Percentiles rank a stretch among this genome's conserved stretches.
Evolutionary conservation across 495 filamentous ascomycete species (phyloP).

Genomic region (Thozetella sp.): DNA sequence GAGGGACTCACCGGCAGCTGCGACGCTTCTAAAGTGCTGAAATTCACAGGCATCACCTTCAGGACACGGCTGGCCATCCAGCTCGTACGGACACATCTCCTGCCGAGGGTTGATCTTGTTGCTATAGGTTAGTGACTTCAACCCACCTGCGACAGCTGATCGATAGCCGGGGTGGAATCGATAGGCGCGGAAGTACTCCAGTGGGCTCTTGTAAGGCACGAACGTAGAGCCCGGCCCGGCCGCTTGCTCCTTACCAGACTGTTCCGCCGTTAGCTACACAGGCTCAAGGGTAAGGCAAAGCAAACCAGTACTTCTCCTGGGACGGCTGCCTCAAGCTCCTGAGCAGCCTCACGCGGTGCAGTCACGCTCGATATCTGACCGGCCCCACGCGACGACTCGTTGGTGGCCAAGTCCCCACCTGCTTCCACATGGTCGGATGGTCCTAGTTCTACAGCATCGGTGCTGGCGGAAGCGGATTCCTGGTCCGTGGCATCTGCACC

Average conservation of each 20-base stretch:
- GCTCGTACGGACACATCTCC: conserved; percentile 73
- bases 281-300: conserved; percentile 1
- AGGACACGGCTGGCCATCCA: conserved; percentile 76
- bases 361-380: conserved; percentile 26
- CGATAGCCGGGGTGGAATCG: conserved; percentile 82
- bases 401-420: background rate
- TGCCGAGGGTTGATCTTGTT: conserved; percentile 77
- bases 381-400: background rate
- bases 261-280: conserved; percentile 13
- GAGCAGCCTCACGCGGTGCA: conserved; percentile 20
- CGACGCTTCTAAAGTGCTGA: conserved; percentile 83
- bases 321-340: conserved; percentile 22
- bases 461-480: background rate
- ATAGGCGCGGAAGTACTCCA: conserved; percentile 82
- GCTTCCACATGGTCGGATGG: background rate
- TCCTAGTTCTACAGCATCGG: background rate
- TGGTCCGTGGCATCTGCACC: conserved; percentile 4
- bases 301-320: conserved; percentile 36
- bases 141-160: conserved; percentile 69
- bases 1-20: conserved; percentile 74
- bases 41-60: conserved; percentile 63
- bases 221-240: conserved; percentile 37
- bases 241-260: conserved; percentile 8
- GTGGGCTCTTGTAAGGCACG: conserved; percentile 78
- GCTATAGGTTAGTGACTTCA: conserved; percentile 91